Evolutionary conservation across 805 yeast genomes (phyloP).

Genomic region (Saccharomycopsis sp.): DNA sequence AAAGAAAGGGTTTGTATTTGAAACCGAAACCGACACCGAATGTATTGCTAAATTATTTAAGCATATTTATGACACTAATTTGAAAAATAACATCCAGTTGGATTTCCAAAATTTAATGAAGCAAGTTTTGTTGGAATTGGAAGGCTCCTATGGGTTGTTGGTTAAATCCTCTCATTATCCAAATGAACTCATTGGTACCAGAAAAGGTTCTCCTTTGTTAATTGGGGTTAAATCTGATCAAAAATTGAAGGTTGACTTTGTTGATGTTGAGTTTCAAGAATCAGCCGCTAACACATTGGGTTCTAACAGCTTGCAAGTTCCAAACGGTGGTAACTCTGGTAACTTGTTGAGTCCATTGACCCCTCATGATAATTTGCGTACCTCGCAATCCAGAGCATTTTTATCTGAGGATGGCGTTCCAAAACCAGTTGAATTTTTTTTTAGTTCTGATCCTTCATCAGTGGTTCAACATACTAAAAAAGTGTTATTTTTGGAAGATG

Average conservation of each 20-base stretch:
- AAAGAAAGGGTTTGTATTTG: slow-evolving; percentile 76
- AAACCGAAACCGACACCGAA: slow-evolving; percentile 95
- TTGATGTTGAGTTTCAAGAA: slow-evolving; percentile 95
- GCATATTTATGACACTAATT: slow-evolving; percentile 75
- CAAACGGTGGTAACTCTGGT: slow-evolving; percentile 20
- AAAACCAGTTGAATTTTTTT: slow-evolving; percentile 90
- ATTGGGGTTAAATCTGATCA: slow-evolving; percentile 96
- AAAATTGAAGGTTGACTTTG: slow-evolving; percentile 94
- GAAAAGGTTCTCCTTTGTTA: slow-evolving; percentile 96
- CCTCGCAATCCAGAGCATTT: slow-evolving; percentile 94
- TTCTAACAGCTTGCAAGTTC: not conserved
- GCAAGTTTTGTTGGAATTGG: slow-evolving; percentile 84
- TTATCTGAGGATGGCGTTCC: slow-evolving; percentile 89
- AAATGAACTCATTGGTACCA: slow-evolving; percentile 91
- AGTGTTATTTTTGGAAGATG: slow-evolving; percentile 93
- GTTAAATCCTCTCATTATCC: slow-evolving; percentile 91
- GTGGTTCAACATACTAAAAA: slow-evolving; percentile 95
- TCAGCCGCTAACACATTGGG: slow-evolving; percentile 30
- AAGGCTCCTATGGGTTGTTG: slow-evolving; percentile 95
- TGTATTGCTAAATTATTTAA: slow-evolving; percentile 93
- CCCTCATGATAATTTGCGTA: slow-evolving; percentile 58
- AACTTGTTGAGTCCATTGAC: slow-evolving; percentile 31
- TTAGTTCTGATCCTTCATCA: slow-evolving; percentile 96
- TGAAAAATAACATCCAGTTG: slow-evolving; percentile 63
- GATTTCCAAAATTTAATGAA: slow-evolving; percentile 92